Percentiles rank a stretch among this genome's conserved stretches.
Conservation (phyloP, 2,329 filamentous ascomycete genomes). For the Aspergillus versicolor region DNA sequence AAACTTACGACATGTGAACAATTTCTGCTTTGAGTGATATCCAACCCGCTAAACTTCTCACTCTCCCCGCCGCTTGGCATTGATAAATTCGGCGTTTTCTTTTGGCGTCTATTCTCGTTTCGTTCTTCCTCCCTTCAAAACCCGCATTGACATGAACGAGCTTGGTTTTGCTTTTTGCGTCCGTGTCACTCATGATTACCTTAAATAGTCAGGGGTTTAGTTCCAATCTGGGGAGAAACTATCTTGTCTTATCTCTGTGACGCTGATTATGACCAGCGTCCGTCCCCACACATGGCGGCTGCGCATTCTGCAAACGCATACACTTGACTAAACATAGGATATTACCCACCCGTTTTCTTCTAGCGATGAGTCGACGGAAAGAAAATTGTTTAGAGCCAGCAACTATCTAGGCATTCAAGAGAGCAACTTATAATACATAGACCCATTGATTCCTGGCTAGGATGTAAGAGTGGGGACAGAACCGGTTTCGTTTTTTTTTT, state of each 20-base stretch:
- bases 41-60: constrained; percentile 22
- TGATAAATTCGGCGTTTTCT: constrained; percentile 31
- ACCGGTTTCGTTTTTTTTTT: background rate
- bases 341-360: constrained; percentile 7
- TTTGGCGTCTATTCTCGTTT: constrained; percentile 19
- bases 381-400: constrained; percentile 15
- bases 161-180: constrained; percentile 3
- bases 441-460: background rate
- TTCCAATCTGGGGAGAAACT: background rate
- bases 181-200: constrained; percentile 1
- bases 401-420: constrained; percentile 1
- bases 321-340: constrained; percentile 10
- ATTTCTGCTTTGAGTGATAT: constrained; percentile 25
- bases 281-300: background rate
- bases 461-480: background rate
- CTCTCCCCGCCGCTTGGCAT: constrained; percentile 27
- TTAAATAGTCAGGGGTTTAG: background rate
- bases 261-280: constrained; percentile 8
- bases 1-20: constrained; percentile 23
- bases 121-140: background rate
- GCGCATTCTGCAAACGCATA: constrained; percentile 4
- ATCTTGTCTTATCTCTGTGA: background rate
- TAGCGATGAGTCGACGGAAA: constrained; percentile 14
- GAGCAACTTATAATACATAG: constrained; percentile 1
- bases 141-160: constrained; percentile 17